Percentiles rank a stretch among this genome's conserved stretches.
phyloP scores from a whole-genome alignment of 768 basidiomycete species.

The Termitomyces sp. region DNA sequence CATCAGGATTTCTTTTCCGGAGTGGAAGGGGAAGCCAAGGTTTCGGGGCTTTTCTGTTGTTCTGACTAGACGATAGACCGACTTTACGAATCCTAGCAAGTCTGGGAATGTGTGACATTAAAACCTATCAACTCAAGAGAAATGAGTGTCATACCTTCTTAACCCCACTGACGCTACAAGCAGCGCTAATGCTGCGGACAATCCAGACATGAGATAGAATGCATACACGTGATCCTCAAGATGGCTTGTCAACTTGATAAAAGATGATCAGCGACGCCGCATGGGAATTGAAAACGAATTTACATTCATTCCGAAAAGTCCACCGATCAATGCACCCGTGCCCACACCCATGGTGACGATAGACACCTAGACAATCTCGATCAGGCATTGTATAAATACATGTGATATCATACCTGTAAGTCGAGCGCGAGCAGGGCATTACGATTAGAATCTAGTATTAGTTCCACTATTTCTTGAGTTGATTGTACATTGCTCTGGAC shows the following conservation, averaged over 20 bases:
- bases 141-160: constrained; percentile 39
- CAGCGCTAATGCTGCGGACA: constrained; percentile 53
- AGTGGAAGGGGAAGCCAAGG: constrained; percentile 46
- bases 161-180: constrained; percentile 64
- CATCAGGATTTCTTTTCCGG: constrained; percentile 32
- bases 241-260: constrained; percentile 60
- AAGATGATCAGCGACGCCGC: constrained; percentile 9
- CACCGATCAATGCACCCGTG: constrained; percentile 83
- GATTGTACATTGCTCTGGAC: constrained; percentile 88
- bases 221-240: constrained; percentile 71
- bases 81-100: constrained; percentile 43
- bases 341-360: constrained; percentile 93
- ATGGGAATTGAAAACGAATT: constrained; percentile 22
- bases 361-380: constrained; percentile 55
- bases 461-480: constrained; percentile 96
- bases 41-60: constrained; percentile 19
- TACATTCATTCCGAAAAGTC: constrained; percentile 96
- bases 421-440: constrained; percentile 90
- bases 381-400: constrained; percentile 1
- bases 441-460: constrained; percentile 93
- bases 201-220: constrained; percentile 60
- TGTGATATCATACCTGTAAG: constrained; percentile 54
- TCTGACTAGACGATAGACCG: constrained; percentile 33
- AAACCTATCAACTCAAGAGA: constrained; percentile 4
- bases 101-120: constrained; percentile 17